Evolutionary conservation across 1,284 basidiomycete genomes (phyloP).

Genomic region (Cryptococcus amylolentus): DNA sequence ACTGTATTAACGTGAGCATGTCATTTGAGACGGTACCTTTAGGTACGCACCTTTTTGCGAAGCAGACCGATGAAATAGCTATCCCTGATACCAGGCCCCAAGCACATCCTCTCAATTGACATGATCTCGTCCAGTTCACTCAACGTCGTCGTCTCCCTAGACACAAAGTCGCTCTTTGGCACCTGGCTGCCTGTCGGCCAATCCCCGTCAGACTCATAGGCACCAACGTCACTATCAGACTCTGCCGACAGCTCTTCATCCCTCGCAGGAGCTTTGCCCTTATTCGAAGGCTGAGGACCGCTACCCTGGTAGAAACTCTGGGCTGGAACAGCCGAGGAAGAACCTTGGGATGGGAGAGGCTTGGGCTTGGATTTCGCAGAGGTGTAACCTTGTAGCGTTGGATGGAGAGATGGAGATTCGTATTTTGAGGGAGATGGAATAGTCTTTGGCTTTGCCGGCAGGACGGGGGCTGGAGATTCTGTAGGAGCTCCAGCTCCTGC

Average conservation of each 20-base stretch:
- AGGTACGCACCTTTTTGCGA: not conserved
- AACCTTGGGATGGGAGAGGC: not conserved
- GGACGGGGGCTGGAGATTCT: not conserved
- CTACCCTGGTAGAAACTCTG: not conserved
- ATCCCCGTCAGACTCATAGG: not conserved
- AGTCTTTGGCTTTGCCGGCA: no score
- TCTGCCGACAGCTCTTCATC: not conserved
- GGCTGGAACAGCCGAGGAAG: not conserved
- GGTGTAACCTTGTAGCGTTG: not conserved
- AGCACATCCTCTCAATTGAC: constrained; percentile 5
- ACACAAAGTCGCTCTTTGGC: not conserved
- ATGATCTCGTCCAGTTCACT: constrained; percentile 13
- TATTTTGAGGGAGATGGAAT: no score
- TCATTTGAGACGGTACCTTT: not conserved
- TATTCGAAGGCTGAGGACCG: not conserved
- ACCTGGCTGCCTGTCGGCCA: not conserved
- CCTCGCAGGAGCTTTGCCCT: not conserved
- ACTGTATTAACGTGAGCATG: constrained; percentile 1
- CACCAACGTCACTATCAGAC: not conserved
- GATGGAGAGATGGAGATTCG: not conserved
- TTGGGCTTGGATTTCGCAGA: not conserved
- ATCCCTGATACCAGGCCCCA: constrained; percentile 3
- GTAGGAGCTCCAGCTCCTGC: not conserved
- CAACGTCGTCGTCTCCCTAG: not conserved
- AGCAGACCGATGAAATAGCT: not conserved